Conservation (phyloP, 2,329 filamentous ascomycete species). For the Verticillium longisporum region DNA sequence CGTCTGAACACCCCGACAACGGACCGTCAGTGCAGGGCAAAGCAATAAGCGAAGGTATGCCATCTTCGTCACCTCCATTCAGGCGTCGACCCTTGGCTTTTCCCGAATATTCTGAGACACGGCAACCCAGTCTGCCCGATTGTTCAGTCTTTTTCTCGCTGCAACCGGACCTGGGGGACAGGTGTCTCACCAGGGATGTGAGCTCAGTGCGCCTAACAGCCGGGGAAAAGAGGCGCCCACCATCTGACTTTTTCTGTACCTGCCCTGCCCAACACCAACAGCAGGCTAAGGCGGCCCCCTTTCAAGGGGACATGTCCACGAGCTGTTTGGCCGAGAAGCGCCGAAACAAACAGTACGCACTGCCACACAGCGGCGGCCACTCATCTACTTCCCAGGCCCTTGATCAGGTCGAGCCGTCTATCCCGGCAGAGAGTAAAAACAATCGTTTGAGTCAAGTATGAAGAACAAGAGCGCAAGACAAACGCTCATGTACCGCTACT, state of each 20-base stretch:
- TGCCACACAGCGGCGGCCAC: neutral
- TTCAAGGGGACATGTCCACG: neutral
- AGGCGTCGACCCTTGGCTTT: neutral
- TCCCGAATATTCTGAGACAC: neutral
- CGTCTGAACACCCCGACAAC: neutral
- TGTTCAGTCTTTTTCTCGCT: neutral
- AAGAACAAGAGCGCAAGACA: neutral
- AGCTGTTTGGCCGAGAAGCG: slow-evolving; percentile 1
- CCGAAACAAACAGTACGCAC: neutral
- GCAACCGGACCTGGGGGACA: neutral
- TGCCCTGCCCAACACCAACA: neutral
- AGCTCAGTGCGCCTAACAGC: neutral
- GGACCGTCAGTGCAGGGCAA: neutral
- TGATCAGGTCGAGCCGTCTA: neutral
- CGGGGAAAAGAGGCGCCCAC: neutral
- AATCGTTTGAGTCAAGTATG: neutral
- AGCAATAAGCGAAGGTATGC: neutral
- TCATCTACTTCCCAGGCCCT: neutral
- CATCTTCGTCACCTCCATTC: neutral
- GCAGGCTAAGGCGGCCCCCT: neutral
- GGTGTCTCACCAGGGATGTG: neutral
- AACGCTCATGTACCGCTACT: neutral
- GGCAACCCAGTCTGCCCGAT: slow-evolving; percentile 1
- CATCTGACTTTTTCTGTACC: neutral
- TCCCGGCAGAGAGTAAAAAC: neutral